phyloP scores from a whole-genome alignment of 768 basidiomycete genomes.

The Crassisporium funariophilum region DNA sequence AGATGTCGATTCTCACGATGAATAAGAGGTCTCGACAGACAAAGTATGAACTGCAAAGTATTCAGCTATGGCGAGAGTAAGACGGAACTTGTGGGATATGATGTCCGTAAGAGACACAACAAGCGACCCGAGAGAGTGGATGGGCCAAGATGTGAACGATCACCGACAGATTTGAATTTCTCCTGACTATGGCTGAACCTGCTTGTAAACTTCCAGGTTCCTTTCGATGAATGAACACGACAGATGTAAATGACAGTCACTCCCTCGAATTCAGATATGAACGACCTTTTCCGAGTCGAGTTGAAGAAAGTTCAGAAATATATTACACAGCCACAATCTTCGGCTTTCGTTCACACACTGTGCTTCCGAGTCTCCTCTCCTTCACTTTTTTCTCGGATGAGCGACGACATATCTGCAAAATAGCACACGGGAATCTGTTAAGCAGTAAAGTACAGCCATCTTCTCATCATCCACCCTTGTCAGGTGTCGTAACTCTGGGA shows the following conservation, averaged over 20 bases:
- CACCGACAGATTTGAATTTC: conserved; percentile 16
- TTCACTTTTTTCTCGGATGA: too few relatives aligned
- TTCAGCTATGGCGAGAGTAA: conserved; percentile 24
- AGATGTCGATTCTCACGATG: conserved; percentile 14
- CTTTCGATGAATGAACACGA: conserved; percentile 1
- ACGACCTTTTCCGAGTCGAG: too few relatives aligned
- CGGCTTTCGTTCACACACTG: too few relatives aligned
- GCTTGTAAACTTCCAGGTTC: conserved; percentile 19
- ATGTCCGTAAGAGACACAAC: too few relatives aligned
- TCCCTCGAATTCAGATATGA: too few relatives aligned
- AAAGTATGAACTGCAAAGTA: conserved; percentile 10
- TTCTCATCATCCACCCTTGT: background rate
- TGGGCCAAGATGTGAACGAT: conserved; percentile 32
- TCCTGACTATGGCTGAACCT: conserved; percentile 7
- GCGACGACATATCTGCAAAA: too few relatives aligned
- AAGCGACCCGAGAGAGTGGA: conserved; percentile 45
- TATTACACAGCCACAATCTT: too few relatives aligned
- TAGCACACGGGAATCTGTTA: too few relatives aligned
- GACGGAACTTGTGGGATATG: too few relatives aligned
- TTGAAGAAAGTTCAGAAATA: too few relatives aligned
- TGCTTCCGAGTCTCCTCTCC: too few relatives aligned
- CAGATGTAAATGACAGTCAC: conserved; percentile 4
- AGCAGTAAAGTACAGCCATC: too few relatives aligned
- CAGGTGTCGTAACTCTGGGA: conserved; percentile 13
- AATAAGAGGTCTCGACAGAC: conserved; percentile 12